These are phyloP conservation scores for Claviceps africana DNA, from an alignment of 2,329 filamentous ascomycete genomes.

Conservation along the genomic window DNA sequence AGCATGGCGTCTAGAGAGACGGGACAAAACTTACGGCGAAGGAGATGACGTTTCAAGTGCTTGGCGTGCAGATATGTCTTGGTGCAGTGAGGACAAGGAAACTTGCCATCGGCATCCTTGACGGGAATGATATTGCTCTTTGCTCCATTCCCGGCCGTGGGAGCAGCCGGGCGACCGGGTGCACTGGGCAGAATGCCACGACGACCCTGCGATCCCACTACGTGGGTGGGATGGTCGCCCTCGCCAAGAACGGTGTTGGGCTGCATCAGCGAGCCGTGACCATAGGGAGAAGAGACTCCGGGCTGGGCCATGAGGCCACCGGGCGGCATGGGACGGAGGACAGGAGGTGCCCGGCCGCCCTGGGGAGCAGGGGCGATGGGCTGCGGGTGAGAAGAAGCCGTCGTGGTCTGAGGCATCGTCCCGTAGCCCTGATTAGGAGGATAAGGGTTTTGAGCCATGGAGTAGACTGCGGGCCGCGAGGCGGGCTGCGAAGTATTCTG, in stretches of 20 bases:
- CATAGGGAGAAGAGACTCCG: slow-evolving; percentile 46
- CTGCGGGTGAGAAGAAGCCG: slow-evolving; percentile 56
- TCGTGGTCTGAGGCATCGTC: slow-evolving; percentile 51
- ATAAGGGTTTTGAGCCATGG: slow-evolving; percentile 43
- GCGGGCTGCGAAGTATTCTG: slow-evolving; percentile 35
- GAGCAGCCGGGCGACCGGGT: slow-evolving; percentile 68
- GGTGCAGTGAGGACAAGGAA: slow-evolving; percentile 92
- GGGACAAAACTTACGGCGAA: slow-evolving; percentile 64
- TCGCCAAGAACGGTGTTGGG: slow-evolving; percentile 42
- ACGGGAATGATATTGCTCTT: slow-evolving; percentile 79
- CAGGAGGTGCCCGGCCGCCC: slow-evolving; percentile 41
- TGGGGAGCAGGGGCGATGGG: slow-evolving; percentile 60
- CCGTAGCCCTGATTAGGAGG: slow-evolving; percentile 41
- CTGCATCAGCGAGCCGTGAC: slow-evolving; percentile 41
- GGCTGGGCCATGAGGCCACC: slow-evolving; percentile 48
- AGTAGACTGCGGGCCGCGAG: slow-evolving; percentile 35
- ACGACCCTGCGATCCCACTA: slow-evolving; percentile 87
- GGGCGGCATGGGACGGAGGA: slow-evolving; percentile 57
- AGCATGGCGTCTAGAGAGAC: neutral
- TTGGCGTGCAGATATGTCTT: slow-evolving; percentile 97
- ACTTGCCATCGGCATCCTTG: slow-evolving; percentile 96
- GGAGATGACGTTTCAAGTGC: slow-evolving; percentile 88
- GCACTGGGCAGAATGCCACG: slow-evolving; percentile 85
- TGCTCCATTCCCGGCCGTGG: slow-evolving; percentile 51
- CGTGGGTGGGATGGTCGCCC: slow-evolving; percentile 63